A percentile compares a stretch with the other conserved stretches of the same genome.
These are phyloP conservation scores for Leccinum sublutescens DNA, from an alignment of 768 basidiomycete species.

Conservation along the genomic window DNA sequence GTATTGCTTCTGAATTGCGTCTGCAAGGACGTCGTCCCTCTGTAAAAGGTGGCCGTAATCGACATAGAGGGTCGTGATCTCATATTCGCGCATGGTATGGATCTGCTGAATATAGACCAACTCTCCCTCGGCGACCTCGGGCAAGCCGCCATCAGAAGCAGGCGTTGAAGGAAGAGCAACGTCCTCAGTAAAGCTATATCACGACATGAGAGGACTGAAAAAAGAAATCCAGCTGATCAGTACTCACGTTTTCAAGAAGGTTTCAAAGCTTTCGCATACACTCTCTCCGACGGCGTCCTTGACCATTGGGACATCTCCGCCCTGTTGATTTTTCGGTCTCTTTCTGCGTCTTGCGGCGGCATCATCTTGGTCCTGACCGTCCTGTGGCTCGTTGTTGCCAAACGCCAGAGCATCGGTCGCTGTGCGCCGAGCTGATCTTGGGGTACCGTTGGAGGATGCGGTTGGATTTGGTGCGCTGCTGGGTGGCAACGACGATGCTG, in stretches of 20 bases:
- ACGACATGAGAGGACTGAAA: background rate
- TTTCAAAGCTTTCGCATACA: slow-evolving; percentile 88
- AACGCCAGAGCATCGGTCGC: slow-evolving; percentile 54
- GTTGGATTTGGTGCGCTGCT: slow-evolving; percentile 46
- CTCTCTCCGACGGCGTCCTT: slow-evolving; percentile 95
- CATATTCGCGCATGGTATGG: slow-evolving; percentile 91
- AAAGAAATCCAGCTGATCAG: background rate
- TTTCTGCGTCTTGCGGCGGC: slow-evolving; percentile 45
- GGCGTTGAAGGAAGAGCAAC: slow-evolving; percentile 79
- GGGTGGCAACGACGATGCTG: slow-evolving; percentile 51
- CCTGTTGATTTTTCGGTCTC: slow-evolving; percentile 40
- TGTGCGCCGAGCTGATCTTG: slow-evolving; percentile 36
- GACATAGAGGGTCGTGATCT: slow-evolving; percentile 94
- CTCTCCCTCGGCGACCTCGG: slow-evolving; percentile 56
- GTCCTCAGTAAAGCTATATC: slow-evolving; percentile 75
- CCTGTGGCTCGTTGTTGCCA: slow-evolving; percentile 49
- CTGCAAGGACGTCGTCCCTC: slow-evolving; percentile 89
- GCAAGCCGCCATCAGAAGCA: slow-evolving; percentile 64
- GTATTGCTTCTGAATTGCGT: slow-evolving; percentile 92
- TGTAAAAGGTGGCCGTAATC: slow-evolving; percentile 90
- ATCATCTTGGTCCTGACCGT: slow-evolving; percentile 39
- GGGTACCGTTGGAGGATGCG: slow-evolving; percentile 36
- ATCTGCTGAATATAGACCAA: slow-evolving; percentile 90
- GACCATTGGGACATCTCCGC: slow-evolving; percentile 79
- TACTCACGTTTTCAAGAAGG: slow-evolving; percentile 86